Percentiles rank a stretch among this genome's conserved stretches.
These are phyloP conservation scores for Citrullus amarus DNA, from an alignment of 306 rosid genomes.

Conservation along the genomic window DNA sequence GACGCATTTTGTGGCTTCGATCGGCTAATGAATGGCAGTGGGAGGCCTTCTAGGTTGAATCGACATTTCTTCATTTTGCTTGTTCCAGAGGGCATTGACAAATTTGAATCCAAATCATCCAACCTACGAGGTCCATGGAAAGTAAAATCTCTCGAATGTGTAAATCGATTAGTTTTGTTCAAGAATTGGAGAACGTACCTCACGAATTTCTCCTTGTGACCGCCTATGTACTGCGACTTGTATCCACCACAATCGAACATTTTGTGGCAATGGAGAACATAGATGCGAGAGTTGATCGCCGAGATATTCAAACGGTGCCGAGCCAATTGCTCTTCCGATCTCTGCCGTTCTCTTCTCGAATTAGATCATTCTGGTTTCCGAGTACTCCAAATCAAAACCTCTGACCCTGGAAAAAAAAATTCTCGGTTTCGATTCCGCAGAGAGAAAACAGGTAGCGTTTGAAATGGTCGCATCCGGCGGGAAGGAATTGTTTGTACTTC, in stretches of 20 bases:
- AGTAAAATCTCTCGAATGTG: not conserved
- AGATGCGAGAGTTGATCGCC: constrained; percentile 8
- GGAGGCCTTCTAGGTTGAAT: constrained; percentile 30
- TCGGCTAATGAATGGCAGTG: constrained; percentile 22
- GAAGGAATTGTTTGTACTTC: not conserved
- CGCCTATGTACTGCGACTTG: constrained; percentile 34
- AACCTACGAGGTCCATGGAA: not conserved
- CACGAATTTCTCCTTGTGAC: constrained; percentile 32
- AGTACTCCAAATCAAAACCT: not conserved
- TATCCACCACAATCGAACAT: constrained; percentile 31
- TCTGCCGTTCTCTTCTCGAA: not conserved
- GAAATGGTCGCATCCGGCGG: not conserved
- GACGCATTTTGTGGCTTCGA: constrained; percentile 27
- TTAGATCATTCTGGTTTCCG: not conserved
- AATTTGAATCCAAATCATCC: constrained; percentile 17
- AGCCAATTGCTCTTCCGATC: not conserved
- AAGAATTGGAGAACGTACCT: constrained; percentile 10
- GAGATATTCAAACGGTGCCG: not conserved
- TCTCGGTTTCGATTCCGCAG: not conserved
- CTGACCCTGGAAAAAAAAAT: not conserved
- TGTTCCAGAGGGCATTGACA: constrained; percentile 24
- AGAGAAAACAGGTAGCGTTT: not conserved
- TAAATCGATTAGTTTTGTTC: too few species aligned
- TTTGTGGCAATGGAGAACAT: constrained; percentile 18
- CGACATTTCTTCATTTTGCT: constrained; percentile 40